Conservation (phyloP, 2,329 filamentous ascomycete species). For the Ramularia collo-cygni region DNA sequence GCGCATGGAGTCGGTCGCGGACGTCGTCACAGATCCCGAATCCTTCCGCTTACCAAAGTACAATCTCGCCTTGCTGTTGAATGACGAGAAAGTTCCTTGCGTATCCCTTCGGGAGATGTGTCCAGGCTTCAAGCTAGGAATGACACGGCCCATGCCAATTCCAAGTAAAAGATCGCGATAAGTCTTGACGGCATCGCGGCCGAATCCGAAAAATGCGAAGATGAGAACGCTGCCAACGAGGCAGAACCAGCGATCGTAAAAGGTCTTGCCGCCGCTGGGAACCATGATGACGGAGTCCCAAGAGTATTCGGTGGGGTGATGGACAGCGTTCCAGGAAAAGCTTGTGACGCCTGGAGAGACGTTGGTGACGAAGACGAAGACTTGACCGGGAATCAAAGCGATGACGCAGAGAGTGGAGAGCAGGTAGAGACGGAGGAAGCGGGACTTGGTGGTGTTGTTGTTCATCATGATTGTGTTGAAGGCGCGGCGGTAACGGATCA, state of each 20-base stretch:
- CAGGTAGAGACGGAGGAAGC: conserved; percentile 56
- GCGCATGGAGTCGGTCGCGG: conserved; percentile 9
- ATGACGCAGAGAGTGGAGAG: conserved; percentile 47
- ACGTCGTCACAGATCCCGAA: conserved; percentile 9
- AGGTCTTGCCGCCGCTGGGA: conserved; percentile 38
- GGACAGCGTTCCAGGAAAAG: conserved; percentile 46
- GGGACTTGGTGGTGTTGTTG: conserved; percentile 49
- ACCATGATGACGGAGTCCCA: conserved; percentile 47
- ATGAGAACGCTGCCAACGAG: conserved; percentile 48
- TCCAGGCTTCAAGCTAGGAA: conserved; percentile 15
- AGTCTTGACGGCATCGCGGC: conserved; percentile 51
- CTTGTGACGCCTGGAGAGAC: conserved; percentile 22
- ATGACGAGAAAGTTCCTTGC: conserved; percentile 15
- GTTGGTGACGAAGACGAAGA: conserved; percentile 46
- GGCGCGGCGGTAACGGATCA: conserved; percentile 53
- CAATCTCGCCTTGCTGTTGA: conserved; percentile 24
- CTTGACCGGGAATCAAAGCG: conserved; percentile 47
- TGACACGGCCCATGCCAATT: conserved; percentile 34
- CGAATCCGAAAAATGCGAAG: conserved; percentile 60
- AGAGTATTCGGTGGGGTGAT: conserved; percentile 34
- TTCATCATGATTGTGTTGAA: conserved; percentile 51
- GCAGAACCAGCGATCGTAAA: conserved; percentile 53
- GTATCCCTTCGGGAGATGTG: conserved; percentile 2
- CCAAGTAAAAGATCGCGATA: conserved; percentile 43
- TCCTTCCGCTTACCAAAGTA: conserved; percentile 14